These are phyloP conservation scores for Scedosporium minutisporum DNA, from an alignment of 2,329 filamentous ascomycete species.

Conservation along the genomic window DNA sequence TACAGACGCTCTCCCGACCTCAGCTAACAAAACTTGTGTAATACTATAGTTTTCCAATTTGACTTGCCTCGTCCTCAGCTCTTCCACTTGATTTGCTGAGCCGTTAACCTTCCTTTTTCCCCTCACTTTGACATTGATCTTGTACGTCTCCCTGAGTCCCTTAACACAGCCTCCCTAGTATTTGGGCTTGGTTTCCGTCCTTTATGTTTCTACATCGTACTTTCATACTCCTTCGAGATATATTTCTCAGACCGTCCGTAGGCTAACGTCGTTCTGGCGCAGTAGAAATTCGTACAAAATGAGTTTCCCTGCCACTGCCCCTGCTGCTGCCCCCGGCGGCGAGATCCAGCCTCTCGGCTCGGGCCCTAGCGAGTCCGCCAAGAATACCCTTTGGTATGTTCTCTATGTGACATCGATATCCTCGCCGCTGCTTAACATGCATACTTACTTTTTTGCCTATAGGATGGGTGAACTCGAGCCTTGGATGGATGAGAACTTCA, in stretches of 20 bases:
- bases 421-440: background rate
- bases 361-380: conserved; percentile 35
- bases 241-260: no score
- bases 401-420: background rate
- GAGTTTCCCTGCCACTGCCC: conserved; percentile 12
- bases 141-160: background rate
- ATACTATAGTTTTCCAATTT: background rate
- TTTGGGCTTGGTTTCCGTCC: background rate
- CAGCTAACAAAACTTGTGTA: background rate
- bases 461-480: conserved; percentile 99
- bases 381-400: conserved; percentile 48
- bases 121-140: background rate
- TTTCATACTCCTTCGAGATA: background rate
- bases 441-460: background rate
- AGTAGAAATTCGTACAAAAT: conserved; percentile 5
- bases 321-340: conserved; percentile 12
- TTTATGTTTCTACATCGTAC: background rate
- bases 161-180: background rate
- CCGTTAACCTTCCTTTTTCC: background rate
- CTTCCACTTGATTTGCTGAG: background rate
- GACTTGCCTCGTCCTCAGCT: background rate
- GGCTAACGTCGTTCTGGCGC: no score
- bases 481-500: conserved; percentile 99
- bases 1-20: background rate
- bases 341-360: conserved; percentile 20